Conservation (phyloP, 208 protist genomes). For the Trypanosoma conorhini region DNA sequence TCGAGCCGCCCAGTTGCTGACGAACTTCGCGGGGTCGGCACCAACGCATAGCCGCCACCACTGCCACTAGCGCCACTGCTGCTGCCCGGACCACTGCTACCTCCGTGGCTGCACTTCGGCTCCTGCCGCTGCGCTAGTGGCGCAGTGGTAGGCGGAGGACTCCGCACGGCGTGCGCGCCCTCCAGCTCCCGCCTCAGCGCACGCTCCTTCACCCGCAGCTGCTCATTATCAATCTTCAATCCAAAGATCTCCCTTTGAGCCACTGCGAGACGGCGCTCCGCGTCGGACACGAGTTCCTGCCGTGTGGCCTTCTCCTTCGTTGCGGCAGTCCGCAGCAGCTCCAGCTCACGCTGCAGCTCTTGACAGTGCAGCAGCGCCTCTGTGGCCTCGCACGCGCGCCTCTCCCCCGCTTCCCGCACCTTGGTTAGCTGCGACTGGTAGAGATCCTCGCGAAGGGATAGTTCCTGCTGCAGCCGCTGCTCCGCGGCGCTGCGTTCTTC, state of each 20-base stretch:
- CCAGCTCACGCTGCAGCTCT: background rate
- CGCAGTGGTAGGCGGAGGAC: background rate
- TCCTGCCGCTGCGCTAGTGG: background rate
- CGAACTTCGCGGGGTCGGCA: background rate
- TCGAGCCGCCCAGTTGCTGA: constrained; percentile 1
- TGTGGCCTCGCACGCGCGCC: background rate
- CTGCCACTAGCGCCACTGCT: background rate
- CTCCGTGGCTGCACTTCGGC: background rate
- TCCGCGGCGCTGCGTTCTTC: constrained; percentile 1
- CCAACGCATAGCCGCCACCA: background rate
- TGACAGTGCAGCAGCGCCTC: background rate
- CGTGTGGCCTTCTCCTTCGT: background rate
- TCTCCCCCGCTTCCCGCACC: background rate
- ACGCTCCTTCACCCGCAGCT: constrained; percentile 8
- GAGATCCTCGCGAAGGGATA: background rate
- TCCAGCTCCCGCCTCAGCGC: constrained; percentile 10
- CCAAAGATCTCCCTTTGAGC: background rate
- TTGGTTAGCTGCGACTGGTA: background rate
- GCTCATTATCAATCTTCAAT: constrained; percentile 11
- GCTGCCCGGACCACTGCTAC: background rate
- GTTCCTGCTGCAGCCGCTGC: background rate
- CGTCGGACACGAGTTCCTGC: background rate
- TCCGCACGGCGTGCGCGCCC: background rate
- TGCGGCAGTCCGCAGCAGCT: background rate
- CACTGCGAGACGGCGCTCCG: background rate